Percentiles rank a stretch among this genome's conserved stretches.
phyloP scores from a whole-genome alignment of 176 grass and related monocot genomes.

The Rhynchospora breviuscula region DNA sequence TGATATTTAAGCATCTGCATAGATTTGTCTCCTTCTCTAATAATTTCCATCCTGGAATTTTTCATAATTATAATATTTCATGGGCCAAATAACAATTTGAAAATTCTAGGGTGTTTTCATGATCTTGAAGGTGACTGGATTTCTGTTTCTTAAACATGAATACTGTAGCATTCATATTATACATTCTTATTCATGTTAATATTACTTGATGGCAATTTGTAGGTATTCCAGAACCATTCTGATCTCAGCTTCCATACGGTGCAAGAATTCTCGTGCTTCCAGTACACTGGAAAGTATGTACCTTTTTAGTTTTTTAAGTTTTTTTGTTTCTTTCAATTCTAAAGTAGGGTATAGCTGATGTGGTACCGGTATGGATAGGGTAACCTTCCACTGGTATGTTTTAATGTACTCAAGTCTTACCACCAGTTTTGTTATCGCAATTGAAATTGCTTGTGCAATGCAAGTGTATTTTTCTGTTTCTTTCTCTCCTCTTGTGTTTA shows the following conservation, averaged over 20 bases:
- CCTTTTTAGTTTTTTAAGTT: not conserved
- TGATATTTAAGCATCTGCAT: not conserved
- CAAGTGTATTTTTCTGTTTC: not conserved
- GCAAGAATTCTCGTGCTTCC: conserved; percentile 67
- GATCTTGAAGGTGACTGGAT: not conserved
- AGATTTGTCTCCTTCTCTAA: not conserved
- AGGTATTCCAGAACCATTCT: conserved; percentile 60
- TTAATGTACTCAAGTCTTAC: not conserved
- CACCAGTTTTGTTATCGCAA: not conserved
- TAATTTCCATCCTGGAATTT: not conserved
- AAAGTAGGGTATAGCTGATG: no score
- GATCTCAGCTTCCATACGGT: conserved; percentile 33
- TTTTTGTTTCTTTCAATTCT: no score
- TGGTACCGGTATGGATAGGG: not conserved
- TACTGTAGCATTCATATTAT: not conserved
- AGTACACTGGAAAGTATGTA: conserved; percentile 67
- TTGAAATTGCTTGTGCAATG: not conserved
- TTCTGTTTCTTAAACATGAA: conserved; percentile 9
- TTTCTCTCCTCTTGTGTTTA: not conserved
- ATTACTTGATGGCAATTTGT: conserved; percentile 2
- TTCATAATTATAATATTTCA: not conserved
- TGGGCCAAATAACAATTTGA: not conserved
- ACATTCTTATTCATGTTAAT: not conserved
- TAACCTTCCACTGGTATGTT: not conserved
- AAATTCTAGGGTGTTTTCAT: not conserved